These are phyloP conservation scores for Tetracladium maxilliforme DNA, from an alignment of 2,329 filamentous ascomycete species.

Conservation along the genomic window DNA sequence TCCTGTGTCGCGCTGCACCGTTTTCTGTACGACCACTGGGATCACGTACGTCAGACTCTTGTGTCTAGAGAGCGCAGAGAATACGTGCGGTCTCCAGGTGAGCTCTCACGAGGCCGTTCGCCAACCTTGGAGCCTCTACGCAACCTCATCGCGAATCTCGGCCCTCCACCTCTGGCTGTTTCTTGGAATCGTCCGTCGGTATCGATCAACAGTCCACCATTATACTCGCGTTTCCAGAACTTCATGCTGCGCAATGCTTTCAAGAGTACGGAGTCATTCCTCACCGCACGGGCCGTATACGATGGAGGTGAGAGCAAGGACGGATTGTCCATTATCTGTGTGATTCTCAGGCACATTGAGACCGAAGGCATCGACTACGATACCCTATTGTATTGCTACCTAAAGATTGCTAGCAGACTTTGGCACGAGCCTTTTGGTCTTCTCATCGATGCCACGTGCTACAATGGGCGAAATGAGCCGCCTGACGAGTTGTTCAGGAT, in stretches of 20 bases:
- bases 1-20: constrained; percentile 56
- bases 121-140: constrained; percentile 45
- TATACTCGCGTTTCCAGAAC: constrained; percentile 55
- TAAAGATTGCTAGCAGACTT: constrained; percentile 56
- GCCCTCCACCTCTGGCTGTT: constrained; percentile 51
- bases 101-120: constrained; percentile 33
- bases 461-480: constrained; percentile 51
- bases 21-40: constrained; percentile 59
- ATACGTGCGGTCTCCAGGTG: constrained; percentile 36
- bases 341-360: constrained; percentile 54
- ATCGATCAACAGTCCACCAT: constrained; percentile 44
- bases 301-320: constrained; percentile 61
- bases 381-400: constrained; percentile 49
- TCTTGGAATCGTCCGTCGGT: constrained; percentile 56
- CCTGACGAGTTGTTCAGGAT: constrained; percentile 51
- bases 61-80: constrained; percentile 43
- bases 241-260: constrained; percentile 61
- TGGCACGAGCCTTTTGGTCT: constrained; percentile 57
- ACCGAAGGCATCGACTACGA: constrained; percentile 51
- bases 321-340: constrained; percentile 52
- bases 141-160: constrained; percentile 49
- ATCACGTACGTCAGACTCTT: constrained; percentile 50
- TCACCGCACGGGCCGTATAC: constrained; percentile 51
- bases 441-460: constrained; percentile 55
- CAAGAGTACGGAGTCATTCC: constrained; percentile 46